These are phyloP conservation scores for Didymella keratinophila DNA, from an alignment of 2,329 filamentous ascomycete genomes.

Conservation along the genomic window DNA sequence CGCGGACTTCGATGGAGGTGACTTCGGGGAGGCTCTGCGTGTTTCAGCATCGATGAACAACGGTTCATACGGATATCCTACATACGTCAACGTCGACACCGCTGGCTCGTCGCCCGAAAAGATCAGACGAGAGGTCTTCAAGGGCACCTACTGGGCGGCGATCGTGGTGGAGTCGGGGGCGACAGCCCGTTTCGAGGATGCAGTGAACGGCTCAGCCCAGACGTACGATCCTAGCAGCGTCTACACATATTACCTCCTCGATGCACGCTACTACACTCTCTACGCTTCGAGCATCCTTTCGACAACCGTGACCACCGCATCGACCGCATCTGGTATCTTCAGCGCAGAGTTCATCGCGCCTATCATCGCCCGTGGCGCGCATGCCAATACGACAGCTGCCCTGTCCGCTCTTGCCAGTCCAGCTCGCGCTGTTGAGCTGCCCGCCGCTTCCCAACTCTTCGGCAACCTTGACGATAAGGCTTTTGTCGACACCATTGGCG, in stretches of 20 bases:
- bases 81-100: conserved; percentile 20
- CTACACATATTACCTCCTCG: conserved; percentile 23
- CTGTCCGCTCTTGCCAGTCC: conserved; percentile 14
- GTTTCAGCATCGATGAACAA: conserved; percentile 21
- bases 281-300: conserved; percentile 20
- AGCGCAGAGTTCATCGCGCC: conserved; percentile 17
- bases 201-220: conserved; percentile 19
- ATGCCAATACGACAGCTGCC: conserved; percentile 17
- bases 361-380: conserved; percentile 6
- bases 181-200: conserved; percentile 21
- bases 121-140: conserved; percentile 21
- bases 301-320: conserved; percentile 17
- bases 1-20: conserved; percentile 25
- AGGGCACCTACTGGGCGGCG: conserved; percentile 26
- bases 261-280: conserved; percentile 20
- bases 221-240: conserved; percentile 17
- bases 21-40: conserved; percentile 21
- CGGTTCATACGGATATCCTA: conserved; percentile 21
- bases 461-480: conserved; percentile 17
- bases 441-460: conserved; percentile 12
- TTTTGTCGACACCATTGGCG: conserved; percentile 51
- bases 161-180: conserved; percentile 19
- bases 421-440: conserved; percentile 12
- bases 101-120: conserved; percentile 18
- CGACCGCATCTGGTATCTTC: conserved; percentile 18